Evolutionary conservation across 331 rosid species (phyloP).

Genomic region (Spiraea crenata): DNA sequence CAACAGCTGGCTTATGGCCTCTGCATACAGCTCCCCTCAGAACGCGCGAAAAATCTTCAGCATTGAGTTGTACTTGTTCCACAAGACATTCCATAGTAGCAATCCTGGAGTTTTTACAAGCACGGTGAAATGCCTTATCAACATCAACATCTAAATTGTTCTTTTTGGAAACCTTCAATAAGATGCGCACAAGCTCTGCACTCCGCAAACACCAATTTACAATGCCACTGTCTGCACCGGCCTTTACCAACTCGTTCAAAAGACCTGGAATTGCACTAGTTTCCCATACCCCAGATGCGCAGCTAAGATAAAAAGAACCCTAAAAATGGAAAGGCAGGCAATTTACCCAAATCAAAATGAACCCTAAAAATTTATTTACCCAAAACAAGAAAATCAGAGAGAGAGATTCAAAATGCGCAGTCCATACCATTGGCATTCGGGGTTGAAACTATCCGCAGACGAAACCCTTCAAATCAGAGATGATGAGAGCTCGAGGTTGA

Average conservation of each 20-base stretch:
- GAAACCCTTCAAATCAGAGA: no score
- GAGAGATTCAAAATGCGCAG: no score
- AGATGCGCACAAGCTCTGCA: conserved; percentile 69
- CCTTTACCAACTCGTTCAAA: conserved; percentile 61
- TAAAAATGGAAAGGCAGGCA: no score
- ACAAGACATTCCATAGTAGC: conserved; percentile 79
- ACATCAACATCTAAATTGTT: conserved; percentile 79
- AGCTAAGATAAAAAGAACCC: conserved; percentile 2
- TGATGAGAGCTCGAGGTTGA: no score
- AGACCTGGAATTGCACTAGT: conserved; percentile 65
- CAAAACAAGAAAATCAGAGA: no score
- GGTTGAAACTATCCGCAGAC: no score
- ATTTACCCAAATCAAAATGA: no score
- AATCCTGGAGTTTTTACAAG: conserved; percentile 66
- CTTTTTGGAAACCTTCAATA: conserved; percentile 67
- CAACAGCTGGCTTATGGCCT: conserved; percentile 64
- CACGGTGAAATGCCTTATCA: conserved; percentile 69
- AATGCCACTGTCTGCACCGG: conserved; percentile 62
- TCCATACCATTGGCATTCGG: no score
- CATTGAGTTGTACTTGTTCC: conserved; percentile 58
- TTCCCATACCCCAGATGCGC: conserved; percentile 54
- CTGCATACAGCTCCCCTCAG: conserved; percentile 75
- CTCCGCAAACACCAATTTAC: conserved; percentile 63
- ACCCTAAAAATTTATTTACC: no score
- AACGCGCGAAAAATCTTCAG: conserved; percentile 62